phyloP scores from a whole-genome alignment of 2,329 filamentous ascomycete species.

The Calonectria leucothoes region DNA sequence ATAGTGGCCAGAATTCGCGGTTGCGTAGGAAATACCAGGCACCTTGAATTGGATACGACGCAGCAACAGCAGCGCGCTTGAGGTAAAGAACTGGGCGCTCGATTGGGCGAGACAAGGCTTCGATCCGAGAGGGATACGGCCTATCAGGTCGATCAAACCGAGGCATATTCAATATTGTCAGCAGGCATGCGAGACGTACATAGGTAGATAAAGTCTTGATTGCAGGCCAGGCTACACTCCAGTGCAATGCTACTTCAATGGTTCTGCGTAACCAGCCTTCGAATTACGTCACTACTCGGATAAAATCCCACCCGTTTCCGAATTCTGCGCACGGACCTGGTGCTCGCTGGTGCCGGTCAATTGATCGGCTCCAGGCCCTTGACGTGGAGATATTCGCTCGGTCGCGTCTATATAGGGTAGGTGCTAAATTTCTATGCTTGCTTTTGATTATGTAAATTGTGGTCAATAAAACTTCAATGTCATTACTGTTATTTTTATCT shows the following conservation, averaged over 20 bases:
- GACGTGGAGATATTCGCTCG: not conserved
- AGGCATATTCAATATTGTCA: conserved; percentile 32
- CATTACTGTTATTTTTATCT: not conserved
- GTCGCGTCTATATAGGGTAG: conserved; percentile 7
- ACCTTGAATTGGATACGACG: conserved; percentile 73
- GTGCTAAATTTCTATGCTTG: not conserved
- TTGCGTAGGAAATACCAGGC: conserved; percentile 85
- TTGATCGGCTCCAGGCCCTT: not conserved
- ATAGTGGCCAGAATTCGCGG: conserved; percentile 84
- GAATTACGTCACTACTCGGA: conserved; percentile 27
- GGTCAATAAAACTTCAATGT: not conserved
- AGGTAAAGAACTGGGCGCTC: conserved; percentile 56
- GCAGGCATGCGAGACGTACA: not conserved
- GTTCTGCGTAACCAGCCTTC: conserved; percentile 19
- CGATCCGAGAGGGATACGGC: conserved; percentile 26
- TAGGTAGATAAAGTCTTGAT: not conserved
- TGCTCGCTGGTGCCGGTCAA: not conserved
- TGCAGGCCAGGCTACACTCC: conserved; percentile 3
- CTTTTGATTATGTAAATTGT: not conserved
- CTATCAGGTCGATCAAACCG: conserved; percentile 16
- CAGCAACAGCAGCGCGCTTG: conserved; percentile 57
- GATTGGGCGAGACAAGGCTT: conserved; percentile 38
- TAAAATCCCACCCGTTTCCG: conserved; percentile 12
- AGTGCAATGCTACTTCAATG: not conserved
- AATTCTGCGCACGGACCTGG: conserved; percentile 12